Base-by-base conservation (phyloP, 192 early-diverging fungal genomes). In the Coemansia asiatica region DNA sequence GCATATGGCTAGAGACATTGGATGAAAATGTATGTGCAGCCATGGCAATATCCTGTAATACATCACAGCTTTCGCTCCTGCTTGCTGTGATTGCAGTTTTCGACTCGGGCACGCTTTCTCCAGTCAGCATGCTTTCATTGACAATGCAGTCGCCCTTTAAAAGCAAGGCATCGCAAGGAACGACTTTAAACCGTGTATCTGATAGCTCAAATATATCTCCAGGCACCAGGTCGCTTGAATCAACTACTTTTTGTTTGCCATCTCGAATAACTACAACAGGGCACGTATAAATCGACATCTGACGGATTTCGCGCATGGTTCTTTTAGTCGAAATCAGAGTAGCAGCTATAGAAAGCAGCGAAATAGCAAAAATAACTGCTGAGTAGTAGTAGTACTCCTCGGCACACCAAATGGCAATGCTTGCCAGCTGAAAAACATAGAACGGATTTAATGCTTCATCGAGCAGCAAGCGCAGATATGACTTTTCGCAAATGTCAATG, bases 81-180 rank as follows among this genome's bases (percentile, higher is more conserved):
- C 12, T 29, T 6, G 21, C 26, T 3, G 44, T 65, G 6, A 95
- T 83, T 0, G 95, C 88, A 6, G 76, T 74, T 71, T 99, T 99
- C 22, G 90, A 91, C 21, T 98, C 94, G 6, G 96, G 95, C 0
- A 97, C 83, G 31, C 92, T 93, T 74, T 99, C 98, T 25, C 98
- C 98, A 4, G 98, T 99, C 21, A 99, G 84, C 94, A 98, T 96
- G 66, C 87, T 91, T 79, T 98, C 98, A 79, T 97, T 96, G 44
- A 98, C 88, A 55, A 99, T 96, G 67, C 94, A 96, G 66, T 94
- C 93, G 26, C 98, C 98, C 19, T 90, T 84, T 6, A 98, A 76
- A 3, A 99, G 78, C 21, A 98, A 70, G 10, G 91, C 91, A 51
- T 99, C 98, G 71, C 95, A 98, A 0, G 97, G 95, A 21, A 95